Conservation (phyloP, 2,329 filamentous ascomycete genomes). For the Trichocomaceae sp. region DNA sequence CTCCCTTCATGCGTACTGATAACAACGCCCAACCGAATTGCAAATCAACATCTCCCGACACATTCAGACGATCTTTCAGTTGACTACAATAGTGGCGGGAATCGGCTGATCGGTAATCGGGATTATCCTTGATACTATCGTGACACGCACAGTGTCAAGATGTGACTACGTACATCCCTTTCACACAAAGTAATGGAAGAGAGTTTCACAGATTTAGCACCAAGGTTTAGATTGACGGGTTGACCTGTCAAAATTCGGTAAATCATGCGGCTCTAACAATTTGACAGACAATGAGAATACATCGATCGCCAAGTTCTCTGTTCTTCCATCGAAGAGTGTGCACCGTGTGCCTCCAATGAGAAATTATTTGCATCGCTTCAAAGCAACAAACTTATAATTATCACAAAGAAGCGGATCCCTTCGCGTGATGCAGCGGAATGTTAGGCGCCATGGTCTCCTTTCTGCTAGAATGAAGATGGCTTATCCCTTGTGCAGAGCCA, state of each 20-base stretch:
- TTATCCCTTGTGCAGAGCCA: conserved; percentile 1
- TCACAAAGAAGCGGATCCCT: neutral
- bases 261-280: conserved; percentile 4
- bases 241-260: neutral
- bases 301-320: neutral
- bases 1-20: neutral
- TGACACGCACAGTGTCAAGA: neutral
- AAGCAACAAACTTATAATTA: neutral
- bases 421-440: neutral
- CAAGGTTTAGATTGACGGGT: neutral
- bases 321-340: conserved; percentile 2
- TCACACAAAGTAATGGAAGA: neutral
- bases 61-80: neutral
- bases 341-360: neutral
- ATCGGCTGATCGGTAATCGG: conserved; percentile 3
- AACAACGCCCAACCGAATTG: neutral
- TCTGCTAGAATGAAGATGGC: neutral
- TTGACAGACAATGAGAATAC: conserved; percentile 3
- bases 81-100: neutral
- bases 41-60: neutral
- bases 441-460: neutral
- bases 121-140: neutral
- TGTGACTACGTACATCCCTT: neutral
- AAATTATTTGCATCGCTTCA: neutral
- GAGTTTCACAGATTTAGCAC: neutral